A percentile compares a stretch with the other conserved stretches of the same genome.
Evolutionary conservation across 2,329 filamentous ascomycete species (phyloP).

Genomic region (Raffaelea ambrosiae): DNA sequence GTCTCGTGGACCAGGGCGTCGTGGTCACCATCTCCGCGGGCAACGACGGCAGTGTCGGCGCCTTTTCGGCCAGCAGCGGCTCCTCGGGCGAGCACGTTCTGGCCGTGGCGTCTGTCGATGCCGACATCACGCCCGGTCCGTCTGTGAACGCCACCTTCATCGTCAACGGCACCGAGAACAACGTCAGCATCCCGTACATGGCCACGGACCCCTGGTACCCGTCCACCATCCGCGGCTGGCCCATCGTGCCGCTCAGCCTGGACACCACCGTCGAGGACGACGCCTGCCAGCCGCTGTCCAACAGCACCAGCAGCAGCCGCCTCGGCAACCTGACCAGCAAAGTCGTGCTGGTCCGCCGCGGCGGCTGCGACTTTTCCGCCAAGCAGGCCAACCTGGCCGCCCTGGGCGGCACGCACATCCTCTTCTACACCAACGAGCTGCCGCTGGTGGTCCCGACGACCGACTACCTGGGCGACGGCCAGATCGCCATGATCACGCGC

Average conservation of each 20-base stretch:
- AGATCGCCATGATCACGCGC: slow-evolving; percentile 1
- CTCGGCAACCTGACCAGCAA: slow-evolving; percentile 28
- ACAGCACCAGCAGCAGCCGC: not conserved
- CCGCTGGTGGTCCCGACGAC: not conserved
- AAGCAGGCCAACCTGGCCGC: slow-evolving; percentile 22
- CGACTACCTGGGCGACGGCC: not conserved
- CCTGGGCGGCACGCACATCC: slow-evolving; percentile 19
- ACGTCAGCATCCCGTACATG: slow-evolving; percentile 9
- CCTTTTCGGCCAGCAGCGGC: slow-evolving; percentile 7
- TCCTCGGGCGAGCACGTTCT: slow-evolving; percentile 31
- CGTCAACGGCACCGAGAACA: slow-evolving; percentile 3
- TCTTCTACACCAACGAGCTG: slow-evolving; percentile 23
- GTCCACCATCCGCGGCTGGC: slow-evolving; percentile 12
- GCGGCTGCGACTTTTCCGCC: slow-evolving; percentile 14
- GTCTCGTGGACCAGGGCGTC: slow-evolving; percentile 45
- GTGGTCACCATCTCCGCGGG: slow-evolving; percentile 44
- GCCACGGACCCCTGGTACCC: slow-evolving; percentile 6
- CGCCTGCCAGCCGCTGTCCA: slow-evolving; percentile 28
- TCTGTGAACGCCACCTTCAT: slow-evolving; percentile 11
- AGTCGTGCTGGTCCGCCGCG: slow-evolving; percentile 32
- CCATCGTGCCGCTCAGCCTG: slow-evolving; percentile 17
- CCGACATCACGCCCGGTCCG: slow-evolving; percentile 11
- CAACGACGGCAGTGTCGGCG: slow-evolving; percentile 26
- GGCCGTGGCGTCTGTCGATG: slow-evolving; percentile 33
- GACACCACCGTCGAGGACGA: slow-evolving; percentile 17